phyloP scores from a whole-genome alignment of 1,139 yeast species.

The Sugiyamaella pinicola region DNA sequence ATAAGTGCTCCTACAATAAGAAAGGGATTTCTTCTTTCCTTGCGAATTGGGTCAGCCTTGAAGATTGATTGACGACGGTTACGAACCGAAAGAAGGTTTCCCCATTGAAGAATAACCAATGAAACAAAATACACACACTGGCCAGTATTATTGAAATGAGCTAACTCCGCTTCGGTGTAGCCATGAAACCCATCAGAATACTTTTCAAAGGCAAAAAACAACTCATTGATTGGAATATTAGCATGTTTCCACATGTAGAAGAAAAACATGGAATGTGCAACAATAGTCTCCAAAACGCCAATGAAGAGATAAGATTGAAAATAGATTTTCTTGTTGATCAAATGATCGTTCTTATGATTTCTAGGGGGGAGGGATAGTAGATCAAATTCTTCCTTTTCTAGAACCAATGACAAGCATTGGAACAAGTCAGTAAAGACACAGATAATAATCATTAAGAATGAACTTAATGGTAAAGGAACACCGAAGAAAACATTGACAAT shows the following conservation, averaged over 20 bases:
- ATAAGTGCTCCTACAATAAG: slow-evolving; percentile 46
- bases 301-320: slow-evolving; percentile 51
- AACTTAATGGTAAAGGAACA: slow-evolving; percentile 54
- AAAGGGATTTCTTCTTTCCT: slow-evolving; percentile 38
- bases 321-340: slow-evolving; percentile 49
- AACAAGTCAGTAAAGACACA: slow-evolving; percentile 52
- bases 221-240: slow-evolving; percentile 46
- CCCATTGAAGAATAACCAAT: slow-evolving; percentile 54
- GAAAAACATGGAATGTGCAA: slow-evolving; percentile 50
- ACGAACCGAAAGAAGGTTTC: slow-evolving; percentile 52
- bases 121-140: slow-evolving; percentile 55
- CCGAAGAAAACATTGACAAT: slow-evolving; percentile 54
- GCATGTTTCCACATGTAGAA: slow-evolving; percentile 45
- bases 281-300: slow-evolving; percentile 50
- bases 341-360: slow-evolving; percentile 47
- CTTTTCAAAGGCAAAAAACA: slow-evolving; percentile 48
- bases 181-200: slow-evolving; percentile 38
- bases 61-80: slow-evolving; percentile 51
- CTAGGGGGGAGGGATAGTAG: slow-evolving; percentile 51
- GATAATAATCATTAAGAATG: slow-evolving; percentile 56
- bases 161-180: slow-evolving; percentile 32
- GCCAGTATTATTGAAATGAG: slow-evolving; percentile 42
- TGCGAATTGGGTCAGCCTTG: slow-evolving; percentile 45
- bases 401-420: slow-evolving; percentile 51
- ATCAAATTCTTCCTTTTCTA: slow-evolving; percentile 51